Base-by-base conservation (phyloP, 2,329 filamentous ascomycete genomes). In the Aspergillus fumigatiaffinis region DNA sequence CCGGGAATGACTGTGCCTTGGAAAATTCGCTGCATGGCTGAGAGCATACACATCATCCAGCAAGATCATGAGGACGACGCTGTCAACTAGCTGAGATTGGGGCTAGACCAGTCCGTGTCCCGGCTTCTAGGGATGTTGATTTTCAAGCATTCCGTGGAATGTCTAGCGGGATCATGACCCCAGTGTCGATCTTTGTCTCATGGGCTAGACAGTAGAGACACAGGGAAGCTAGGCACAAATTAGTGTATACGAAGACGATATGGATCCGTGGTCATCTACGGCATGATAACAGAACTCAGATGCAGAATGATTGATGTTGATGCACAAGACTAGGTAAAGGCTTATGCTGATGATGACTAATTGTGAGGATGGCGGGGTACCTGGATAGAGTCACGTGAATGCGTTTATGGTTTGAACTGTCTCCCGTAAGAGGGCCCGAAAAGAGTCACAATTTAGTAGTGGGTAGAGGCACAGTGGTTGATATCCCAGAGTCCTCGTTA, bases 391-490 rank as follows among this genome's bases (percentile, higher is more conserved):
- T 66, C 64, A 66, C 63, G 62, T 53, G 63, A 63, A 48, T 23
- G 42, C 65, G 21, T 17, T 21, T 51, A 17, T 71, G 69, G 70
- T 67, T 55, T 17, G 35, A 57, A n/a, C 51, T 53, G 52, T 53
- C 53, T 57, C 26, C 69, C 70, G 70, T 61, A 64, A 68, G 58
- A 50, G 52, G 42, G 51, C 57, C 61, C 61, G 60, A 69, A 68
- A 68, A 68, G 69, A 71, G 68, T 72, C 69, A 72, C 66, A 66
- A 67, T 63, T 65, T 60, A 57, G 61, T 69, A 66, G 66, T 70
- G 64, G 68, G 62, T 60, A 50, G 63, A 55, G 32, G 14, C 32
- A 35, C 53, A 57, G 51, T 56, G 57, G 53, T 56, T 56, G 56
- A 62, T 60, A 60, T 56, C 44, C 50, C 53, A 21, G 38, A 59